Base-by-base conservation (phyloP, 2,329 filamentous ascomycete species). In the Alternaria hordeiaustralica region DNA sequence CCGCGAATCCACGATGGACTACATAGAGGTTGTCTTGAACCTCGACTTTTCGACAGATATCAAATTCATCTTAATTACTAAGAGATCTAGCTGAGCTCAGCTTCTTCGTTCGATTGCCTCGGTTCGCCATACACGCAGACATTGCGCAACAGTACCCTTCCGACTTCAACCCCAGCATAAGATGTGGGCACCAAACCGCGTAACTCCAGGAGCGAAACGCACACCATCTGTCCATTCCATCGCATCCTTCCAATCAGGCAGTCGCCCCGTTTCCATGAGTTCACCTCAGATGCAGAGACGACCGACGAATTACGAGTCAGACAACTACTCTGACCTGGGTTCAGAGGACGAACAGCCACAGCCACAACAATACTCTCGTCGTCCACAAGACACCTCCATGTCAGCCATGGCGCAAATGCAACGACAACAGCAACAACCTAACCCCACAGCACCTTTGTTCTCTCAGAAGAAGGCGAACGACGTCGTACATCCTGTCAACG, bases 181-280 rank as follows among this genome's bases (percentile, higher is more conserved):
- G 61, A 79, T 79, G 78, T 79, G 78, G 78, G 73, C 71, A 36
- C 68, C 76, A 55, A 72, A 65, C 51, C 74, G 78, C 36, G 58
- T 68, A 49, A 67, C 70, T 43, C 63, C 73, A 23, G 67, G 71
- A 64, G 62, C 71, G 43, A 70, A 72, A 63, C 76, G 73, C 55
- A 75, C 75, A 54, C 53, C 67, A 18, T 78, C 76, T 9, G 65
- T 78, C 20, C 70, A 79, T 59, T 78, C 76, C 5, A 55, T 79
- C 43, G 71, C 63, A 5, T 78, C 77, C 7, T 57, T 78, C 21
- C 72, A 75, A 33, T 76, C 58, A 20, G 53, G 44, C 3, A 60
- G 51, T 53, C 53, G 58, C 15, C 58, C 58, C 13, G 53, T 62
- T 36, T 62, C 60, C 15, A 36, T 62, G 41, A 30, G 30, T 20